Base-by-base conservation (phyloP, 1,139 yeast species). In the Zygotorulaspora mrakii region DNA sequence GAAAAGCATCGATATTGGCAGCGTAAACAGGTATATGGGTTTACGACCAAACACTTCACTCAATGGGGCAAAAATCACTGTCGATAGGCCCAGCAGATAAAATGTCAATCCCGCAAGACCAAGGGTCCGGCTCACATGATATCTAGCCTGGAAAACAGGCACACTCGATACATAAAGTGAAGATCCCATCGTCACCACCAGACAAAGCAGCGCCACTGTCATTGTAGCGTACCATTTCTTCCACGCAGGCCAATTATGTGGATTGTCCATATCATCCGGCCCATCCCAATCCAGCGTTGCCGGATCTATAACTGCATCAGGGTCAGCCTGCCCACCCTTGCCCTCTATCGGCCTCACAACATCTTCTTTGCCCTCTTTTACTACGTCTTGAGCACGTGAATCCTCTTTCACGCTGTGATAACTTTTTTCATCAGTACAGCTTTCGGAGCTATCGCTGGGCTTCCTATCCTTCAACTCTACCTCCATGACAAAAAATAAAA, bases 31-130 rank as follows among this genome's bases (percentile, higher is more conserved):
- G 59, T 83, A 83, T 33, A 82, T 74, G 43, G 75, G 69, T 54
- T 77, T 76, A 54, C 94, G 73, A 27, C 94, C 94, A 48, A 76
- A 70, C n/a, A 80, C 59, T 63, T 83, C 94, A 12, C 88, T 79
- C 32, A 82, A 60, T 18, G 94, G 94, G 6, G 89, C 88, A n/a
- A 84, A 80, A 37, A 82, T 48, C 10, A 80, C 76, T 0, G 91
- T 91, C 0, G 88, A 82, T 38, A 83, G 69, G 11, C 94, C 94
- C 35, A 83, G 43, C 42, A 84, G 64, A 57, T 83, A 84, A 49
- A 83, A 74, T 0, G 91, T 76, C 46, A 83, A 69, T 7, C 91
- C 94, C 1, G 84, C 65, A 24, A 82, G 57, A 12, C 76, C 79
- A 45, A 82, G 65, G 34, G 78, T 80, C 57, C 76, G 73, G 6